These are phyloP conservation scores for Aspergillus niger DNA, from an alignment of 2,329 filamentous ascomycete genomes.

Conservation along the genomic window DNA sequence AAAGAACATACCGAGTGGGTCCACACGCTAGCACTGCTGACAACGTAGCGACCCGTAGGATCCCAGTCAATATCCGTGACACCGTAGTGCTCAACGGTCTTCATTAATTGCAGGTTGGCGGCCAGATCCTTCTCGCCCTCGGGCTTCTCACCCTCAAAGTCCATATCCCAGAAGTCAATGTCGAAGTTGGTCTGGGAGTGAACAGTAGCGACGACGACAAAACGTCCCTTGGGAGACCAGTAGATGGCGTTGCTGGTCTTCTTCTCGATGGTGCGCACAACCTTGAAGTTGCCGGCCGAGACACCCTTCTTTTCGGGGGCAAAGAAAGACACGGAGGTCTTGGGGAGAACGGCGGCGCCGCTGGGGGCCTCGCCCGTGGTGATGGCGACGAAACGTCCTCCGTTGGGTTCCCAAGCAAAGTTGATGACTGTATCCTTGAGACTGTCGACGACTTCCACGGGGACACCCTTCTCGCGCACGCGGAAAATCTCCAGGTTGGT, in stretches of 20 bases:
- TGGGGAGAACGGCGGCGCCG: constrained; percentile 80
- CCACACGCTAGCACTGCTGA: constrained; percentile 91
- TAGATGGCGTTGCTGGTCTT: constrained; percentile 99
- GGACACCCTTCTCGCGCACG: constrained; percentile 94
- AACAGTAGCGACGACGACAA: constrained; percentile 91
- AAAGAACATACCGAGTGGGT: constrained; percentile 78
- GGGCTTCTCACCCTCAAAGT: constrained; percentile 95
- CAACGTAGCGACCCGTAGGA: constrained; percentile 90
- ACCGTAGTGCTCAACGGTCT: constrained; percentile 91
- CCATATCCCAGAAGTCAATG: constrained; percentile 95
- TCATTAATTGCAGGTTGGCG: constrained; percentile 94
- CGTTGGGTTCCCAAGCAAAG: constrained; percentile 99
- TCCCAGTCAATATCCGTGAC: constrained; percentile 99
- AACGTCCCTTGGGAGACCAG: constrained; percentile 95
- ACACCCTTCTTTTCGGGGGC: constrained; percentile 93
- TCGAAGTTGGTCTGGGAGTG: constrained; percentile 92
- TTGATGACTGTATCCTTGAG: constrained; percentile 99
- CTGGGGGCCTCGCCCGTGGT: constrained; percentile 82
- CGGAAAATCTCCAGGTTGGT: constrained; percentile 99
- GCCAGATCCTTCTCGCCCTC: constrained; percentile 91
- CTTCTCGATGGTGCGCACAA: constrained; percentile 92
- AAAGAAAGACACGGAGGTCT: constrained; percentile 95
- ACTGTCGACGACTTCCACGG: constrained; percentile 94
- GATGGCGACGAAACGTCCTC: constrained; percentile 95
- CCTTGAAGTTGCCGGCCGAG: constrained; percentile 89